phyloP scores from a whole-genome alignment of 257 asterid species.

The Fraxinus anomala region DNA sequence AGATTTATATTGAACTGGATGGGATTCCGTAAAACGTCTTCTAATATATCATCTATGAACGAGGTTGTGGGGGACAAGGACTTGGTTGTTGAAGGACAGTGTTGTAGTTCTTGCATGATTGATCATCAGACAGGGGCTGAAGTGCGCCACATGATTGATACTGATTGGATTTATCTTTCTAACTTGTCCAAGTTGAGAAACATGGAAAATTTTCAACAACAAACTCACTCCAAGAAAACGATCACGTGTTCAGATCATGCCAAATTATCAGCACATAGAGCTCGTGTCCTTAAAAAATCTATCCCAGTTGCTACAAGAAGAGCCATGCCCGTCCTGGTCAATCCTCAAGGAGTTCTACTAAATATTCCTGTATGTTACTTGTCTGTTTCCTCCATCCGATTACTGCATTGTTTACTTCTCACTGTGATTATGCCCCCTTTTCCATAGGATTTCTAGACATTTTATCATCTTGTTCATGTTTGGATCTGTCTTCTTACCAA shows the following conservation, averaged over 20 bases:
- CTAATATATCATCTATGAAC: slow-evolving; percentile 11
- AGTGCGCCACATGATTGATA: slow-evolving; percentile 69
- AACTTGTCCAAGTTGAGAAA: slow-evolving; percentile 42
- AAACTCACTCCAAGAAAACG: slow-evolving; percentile 23
- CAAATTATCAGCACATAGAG: slow-evolving; percentile 56
- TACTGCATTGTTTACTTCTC: not conserved
- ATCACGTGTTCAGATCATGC: slow-evolving; percentile 43
- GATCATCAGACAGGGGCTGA: slow-evolving; percentile 44
- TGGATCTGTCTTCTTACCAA: not conserved
- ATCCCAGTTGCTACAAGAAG: slow-evolving; percentile 85
- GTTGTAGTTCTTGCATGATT: slow-evolving; percentile 43
- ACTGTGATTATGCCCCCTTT: not conserved
- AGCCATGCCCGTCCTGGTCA: slow-evolving; percentile 72
- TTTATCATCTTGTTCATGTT: not conserved
- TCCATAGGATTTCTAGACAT: not conserved
- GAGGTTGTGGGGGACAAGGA: slow-evolving; percentile 19
- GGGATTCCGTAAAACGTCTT: slow-evolving; percentile 19
- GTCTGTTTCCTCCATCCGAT: slow-evolving; percentile 15
- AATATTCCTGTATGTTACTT: slow-evolving; percentile 65
- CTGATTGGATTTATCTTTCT: slow-evolving; percentile 78
- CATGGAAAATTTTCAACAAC: slow-evolving; percentile 24
- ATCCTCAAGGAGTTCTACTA: slow-evolving; percentile 61
- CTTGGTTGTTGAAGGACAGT: slow-evolving; percentile 27
- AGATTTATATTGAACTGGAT: slow-evolving; percentile 70
- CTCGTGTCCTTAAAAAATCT: slow-evolving; percentile 59